phyloP scores from a whole-genome alignment of 2,329 filamentous ascomycete species.

The Pseudovirgaria hyperparasitica region DNA sequence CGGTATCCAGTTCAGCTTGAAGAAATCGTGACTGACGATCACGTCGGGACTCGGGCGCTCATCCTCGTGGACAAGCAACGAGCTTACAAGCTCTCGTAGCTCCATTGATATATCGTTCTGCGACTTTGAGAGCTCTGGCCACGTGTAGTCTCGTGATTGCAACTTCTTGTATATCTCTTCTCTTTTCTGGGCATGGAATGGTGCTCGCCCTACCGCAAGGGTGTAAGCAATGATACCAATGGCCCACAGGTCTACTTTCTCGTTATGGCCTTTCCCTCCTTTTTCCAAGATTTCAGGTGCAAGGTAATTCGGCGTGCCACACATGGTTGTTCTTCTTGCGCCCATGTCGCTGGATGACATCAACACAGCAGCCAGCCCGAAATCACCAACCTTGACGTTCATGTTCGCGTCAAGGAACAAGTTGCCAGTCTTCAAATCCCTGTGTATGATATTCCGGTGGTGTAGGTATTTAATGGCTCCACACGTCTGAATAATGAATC shows the following conservation, averaged over 20 bases:
- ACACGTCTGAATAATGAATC: slow-evolving; percentile 88
- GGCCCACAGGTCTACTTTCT: slow-evolving; percentile 98
- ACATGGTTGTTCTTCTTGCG: slow-evolving; percentile 80
- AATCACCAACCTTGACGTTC: slow-evolving; percentile 98
- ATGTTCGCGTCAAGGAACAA: slow-evolving; percentile 88
- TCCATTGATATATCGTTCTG: slow-evolving; percentile 61
- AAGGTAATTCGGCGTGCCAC: slow-evolving; percentile 96
- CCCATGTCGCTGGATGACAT: slow-evolving; percentile 85
- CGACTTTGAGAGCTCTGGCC: slow-evolving; percentile 55
- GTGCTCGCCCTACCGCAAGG: slow-evolving; percentile 90
- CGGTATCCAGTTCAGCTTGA: slow-evolving; percentile 64
- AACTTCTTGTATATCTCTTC: slow-evolving; percentile 68
- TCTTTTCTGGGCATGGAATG: slow-evolving; percentile 84
- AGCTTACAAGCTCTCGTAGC: slow-evolving; percentile 65
- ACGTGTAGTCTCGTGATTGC: slow-evolving; percentile 64
- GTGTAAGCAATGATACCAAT: slow-evolving; percentile 95
- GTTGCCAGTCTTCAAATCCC: slow-evolving; percentile 96
- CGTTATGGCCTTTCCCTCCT: slow-evolving; percentile 86
- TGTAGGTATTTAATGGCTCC: slow-evolving; percentile 98
- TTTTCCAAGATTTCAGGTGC: slow-evolving; percentile 93
- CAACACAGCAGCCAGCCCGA: slow-evolving; percentile 82
- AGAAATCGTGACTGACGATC: slow-evolving; percentile 71
- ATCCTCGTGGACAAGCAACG: slow-evolving; percentile 63
- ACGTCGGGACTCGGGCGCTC: slow-evolving; percentile 61
- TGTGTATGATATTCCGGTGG: slow-evolving; percentile 86